These are phyloP conservation scores for Globisporangium abappressorium DNA, from an alignment of 352 stramenopile genomes.

Conservation along the genomic window DNA sequence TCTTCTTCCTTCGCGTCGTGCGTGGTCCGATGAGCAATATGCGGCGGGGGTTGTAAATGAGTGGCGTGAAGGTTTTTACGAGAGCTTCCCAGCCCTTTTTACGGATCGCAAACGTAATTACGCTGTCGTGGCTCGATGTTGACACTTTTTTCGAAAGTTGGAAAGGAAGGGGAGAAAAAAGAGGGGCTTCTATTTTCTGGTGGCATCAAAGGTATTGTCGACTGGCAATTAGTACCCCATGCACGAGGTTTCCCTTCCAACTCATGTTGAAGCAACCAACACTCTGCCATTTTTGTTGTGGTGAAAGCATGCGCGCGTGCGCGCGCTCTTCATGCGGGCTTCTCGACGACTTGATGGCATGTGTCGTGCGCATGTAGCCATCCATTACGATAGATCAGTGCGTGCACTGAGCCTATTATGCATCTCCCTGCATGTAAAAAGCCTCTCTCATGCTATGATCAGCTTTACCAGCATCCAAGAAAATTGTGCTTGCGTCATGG, in stretches of 20 bases:
- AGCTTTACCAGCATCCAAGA: neutral
- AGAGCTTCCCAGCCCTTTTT: constrained; percentile 12
- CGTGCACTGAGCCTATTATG: neutral
- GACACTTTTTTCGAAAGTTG: neutral
- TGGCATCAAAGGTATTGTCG: constrained; percentile 8
- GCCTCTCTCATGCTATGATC: neutral
- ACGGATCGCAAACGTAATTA: constrained; percentile 27
- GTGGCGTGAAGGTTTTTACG: constrained; percentile 29
- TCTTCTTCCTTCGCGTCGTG: constrained; percentile 12
- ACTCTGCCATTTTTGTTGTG: neutral
- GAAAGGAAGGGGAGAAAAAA: neutral
- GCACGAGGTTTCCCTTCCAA: neutral
- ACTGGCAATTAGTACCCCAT: constrained; percentile 6
- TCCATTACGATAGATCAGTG: neutral
- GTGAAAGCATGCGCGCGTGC: neutral
- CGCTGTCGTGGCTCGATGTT: neutral
- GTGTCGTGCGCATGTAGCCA: neutral
- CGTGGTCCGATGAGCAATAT: constrained; percentile 11
- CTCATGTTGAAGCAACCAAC: neutral
- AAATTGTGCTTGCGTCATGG: neutral
- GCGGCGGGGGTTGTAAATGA: constrained; percentile 31
- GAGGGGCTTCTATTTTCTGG: neutral
- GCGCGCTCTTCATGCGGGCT: too few species aligned
- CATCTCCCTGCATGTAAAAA: neutral
- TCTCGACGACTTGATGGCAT: too few species aligned